phyloP scores from a whole-genome alignment of 805 yeast genomes.

The Sungouiozyma intestinalis region DNA sequence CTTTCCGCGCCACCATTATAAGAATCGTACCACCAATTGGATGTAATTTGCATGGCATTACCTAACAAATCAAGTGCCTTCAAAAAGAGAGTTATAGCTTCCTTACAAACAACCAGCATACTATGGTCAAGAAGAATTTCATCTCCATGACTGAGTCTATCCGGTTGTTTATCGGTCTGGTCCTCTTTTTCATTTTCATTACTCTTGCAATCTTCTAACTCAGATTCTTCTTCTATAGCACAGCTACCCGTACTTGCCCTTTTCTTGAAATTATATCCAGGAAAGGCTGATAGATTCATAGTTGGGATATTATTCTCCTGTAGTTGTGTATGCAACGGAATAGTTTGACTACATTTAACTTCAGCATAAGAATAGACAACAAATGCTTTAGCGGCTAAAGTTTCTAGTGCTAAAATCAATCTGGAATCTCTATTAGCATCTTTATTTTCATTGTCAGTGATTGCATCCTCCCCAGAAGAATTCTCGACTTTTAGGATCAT shows the following conservation, averaged over 20 bases:
- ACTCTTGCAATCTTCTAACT: slow-evolving; percentile 7
- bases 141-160: background rate
- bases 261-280: slow-evolving; percentile 1
- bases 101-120: slow-evolving; percentile 46
- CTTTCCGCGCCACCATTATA: slow-evolving; percentile 26
- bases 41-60: slow-evolving; percentile 74
- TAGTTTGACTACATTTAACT: slow-evolving; percentile 75
- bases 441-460: slow-evolving; percentile 4
- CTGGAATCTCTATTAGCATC: slow-evolving; percentile 10
- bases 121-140: background rate
- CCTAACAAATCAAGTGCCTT: slow-evolving; percentile 76
- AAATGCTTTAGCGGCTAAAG: slow-evolving; percentile 80
- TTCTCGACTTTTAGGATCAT: slow-evolving; percentile 21
- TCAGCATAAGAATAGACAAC: slow-evolving; percentile 85
- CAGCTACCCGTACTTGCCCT: slow-evolving; percentile 24
- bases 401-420: slow-evolving; percentile 46
- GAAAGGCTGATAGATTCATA: background rate
- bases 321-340: slow-evolving; percentile 36
- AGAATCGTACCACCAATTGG: slow-evolving; percentile 71
- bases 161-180: background rate
- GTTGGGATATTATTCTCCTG: background rate
- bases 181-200: background rate
- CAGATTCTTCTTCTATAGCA: slow-evolving; percentile 31
- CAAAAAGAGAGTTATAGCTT: slow-evolving; percentile 76
- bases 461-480: slow-evolving; percentile 11